Evolutionary conservation across 441 rosid species (phyloP), one percentile per base, ranked within the genome.

Genomic region (Euphorbia schlechtendalii): DNA sequence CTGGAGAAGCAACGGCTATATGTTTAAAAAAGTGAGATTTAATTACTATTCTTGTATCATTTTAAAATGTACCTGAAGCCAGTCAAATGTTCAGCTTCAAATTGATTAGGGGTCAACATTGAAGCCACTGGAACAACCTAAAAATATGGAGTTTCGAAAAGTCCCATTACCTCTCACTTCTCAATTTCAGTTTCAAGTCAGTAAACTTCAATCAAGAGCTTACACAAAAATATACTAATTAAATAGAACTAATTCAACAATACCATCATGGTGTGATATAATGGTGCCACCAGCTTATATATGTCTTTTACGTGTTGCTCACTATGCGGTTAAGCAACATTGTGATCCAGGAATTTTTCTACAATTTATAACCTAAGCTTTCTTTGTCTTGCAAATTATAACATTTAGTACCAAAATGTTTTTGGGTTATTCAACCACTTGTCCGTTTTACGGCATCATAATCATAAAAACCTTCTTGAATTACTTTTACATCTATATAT

Each of bases 71-170:
- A 95, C 99, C 98, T 95, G 70, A 69, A 70, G 53, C 88, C 89
- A 58, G 96, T 89, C 82, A 95, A 82, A 22, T 71, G 78, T 70
- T 95, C 99, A 46, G 99, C 99, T 79, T 95, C 99, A 73, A 92
- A 95, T 78, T 95, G 99, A 77, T 95, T 95, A 75, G 99, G 99
- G 63, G 99, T 95, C 87, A 95, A 78, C 99, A 92, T 95, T 63
- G 99, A 87, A 65, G 99, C 98, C 75, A 88, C 81, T n/a, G 98
- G 99, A 61, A 95, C 96, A 82, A 95, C 99, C 99, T 95, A 78
- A n/a, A 68, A 15, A 72, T 2, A 68, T 66, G 32, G 56, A 67
- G 41, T 27, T 34, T 17, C 56, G 64, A 60, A 66, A 60, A 56
- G 21, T 32, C 56, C 56, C 46, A 65, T 36, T 57, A 73, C 38